phyloP scores from a whole-genome alignment of 805 yeast genomes.

The Yamadazyma olivae region DNA sequence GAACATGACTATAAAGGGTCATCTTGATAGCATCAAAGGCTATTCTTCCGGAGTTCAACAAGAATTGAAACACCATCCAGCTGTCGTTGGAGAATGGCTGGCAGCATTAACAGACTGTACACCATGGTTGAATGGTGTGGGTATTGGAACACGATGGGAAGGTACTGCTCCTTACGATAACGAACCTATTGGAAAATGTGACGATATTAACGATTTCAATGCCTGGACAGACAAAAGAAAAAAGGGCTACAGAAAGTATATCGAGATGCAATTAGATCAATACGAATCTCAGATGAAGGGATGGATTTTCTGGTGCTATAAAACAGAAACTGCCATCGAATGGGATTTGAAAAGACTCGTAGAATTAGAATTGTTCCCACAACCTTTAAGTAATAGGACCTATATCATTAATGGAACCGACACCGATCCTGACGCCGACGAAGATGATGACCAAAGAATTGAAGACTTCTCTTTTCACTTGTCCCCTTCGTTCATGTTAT shows the following conservation, averaged over 20 bases:
- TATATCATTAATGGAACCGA: constrained; percentile 34
- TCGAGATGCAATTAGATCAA: constrained; percentile 60
- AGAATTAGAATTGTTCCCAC: constrained; percentile 54
- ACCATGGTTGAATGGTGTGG: constrained; percentile 66
- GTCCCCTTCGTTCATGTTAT: background rate
- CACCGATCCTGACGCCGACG: constrained; percentile 15
- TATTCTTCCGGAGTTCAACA: constrained; percentile 29
- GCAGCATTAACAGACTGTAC: constrained; percentile 77
- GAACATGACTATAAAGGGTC: constrained; percentile 27
- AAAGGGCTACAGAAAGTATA: constrained; percentile 46
- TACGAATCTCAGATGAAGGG: constrained; percentile 48
- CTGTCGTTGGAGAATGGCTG: constrained; percentile 69
- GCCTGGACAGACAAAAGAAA: constrained; percentile 46
- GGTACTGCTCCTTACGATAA: constrained; percentile 34
- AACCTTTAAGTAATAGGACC: constrained; percentile 45
- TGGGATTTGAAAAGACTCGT: constrained; percentile 66
- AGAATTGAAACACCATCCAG: constrained; percentile 41
- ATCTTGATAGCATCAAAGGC: constrained; percentile 26
- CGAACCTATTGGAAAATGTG: constrained; percentile 41
- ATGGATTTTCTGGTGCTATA: constrained; percentile 73
- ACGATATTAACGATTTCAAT: constrained; percentile 32
- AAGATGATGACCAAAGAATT: constrained; percentile 4
- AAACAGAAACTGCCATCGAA: constrained; percentile 63
- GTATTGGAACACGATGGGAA: constrained; percentile 60
- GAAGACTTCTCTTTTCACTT: no score